Conservation (phyloP, 2,329 filamentous ascomycete genomes). For the Tolypocladium pustulatum region DNA sequence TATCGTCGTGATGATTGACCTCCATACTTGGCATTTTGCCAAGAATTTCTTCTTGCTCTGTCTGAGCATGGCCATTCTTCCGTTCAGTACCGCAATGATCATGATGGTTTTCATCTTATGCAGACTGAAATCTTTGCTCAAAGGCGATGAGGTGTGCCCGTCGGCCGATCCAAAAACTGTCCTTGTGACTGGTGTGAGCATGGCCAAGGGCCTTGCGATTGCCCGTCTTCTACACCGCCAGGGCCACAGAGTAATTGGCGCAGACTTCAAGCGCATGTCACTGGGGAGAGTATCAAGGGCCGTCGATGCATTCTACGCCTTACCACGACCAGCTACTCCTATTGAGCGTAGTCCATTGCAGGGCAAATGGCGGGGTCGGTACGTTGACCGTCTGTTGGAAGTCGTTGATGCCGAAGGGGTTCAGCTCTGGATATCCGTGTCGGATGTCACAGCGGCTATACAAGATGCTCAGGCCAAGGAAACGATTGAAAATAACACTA, state of each 20-base stretch:
- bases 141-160: not conserved
- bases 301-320: not conserved
- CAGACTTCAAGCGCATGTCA: not conserved
- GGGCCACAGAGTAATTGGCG: not conserved
- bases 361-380: not conserved
- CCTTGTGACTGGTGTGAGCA: not conserved
- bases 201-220: not conserved
- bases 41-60: not conserved
- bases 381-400: not conserved
- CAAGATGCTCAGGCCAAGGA: not conserved
- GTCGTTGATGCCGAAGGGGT: not conserved
- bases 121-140: not conserved
- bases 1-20: not conserved
- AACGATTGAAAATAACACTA: not conserved
- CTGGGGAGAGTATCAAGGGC: not conserved
- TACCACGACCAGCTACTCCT: not conserved
- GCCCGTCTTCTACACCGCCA: not conserved
- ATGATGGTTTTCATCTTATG: not conserved
- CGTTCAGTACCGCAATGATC: not conserved
- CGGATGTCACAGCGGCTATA: not conserved
- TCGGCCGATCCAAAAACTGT: not conserved
- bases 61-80: not conserved
- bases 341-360: not conserved
- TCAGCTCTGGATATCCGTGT: not conserved
- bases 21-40: not conserved